These are phyloP conservation scores for Penicillium steckii DNA, from an alignment of 495 filamentous ascomycete species.

Conservation along the genomic window DNA sequence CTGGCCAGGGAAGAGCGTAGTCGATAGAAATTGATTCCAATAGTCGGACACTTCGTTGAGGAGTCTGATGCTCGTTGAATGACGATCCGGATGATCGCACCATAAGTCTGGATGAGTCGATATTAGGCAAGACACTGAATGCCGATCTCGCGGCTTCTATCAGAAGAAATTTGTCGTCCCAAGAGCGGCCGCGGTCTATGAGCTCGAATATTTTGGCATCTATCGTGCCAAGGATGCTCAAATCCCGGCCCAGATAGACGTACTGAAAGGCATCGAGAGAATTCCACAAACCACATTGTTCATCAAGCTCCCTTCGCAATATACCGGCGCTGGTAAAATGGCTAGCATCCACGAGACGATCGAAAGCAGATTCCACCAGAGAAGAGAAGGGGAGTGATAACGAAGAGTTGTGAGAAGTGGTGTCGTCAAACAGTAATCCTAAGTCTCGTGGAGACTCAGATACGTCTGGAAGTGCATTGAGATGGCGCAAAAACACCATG, in stretches of 20 bases:
- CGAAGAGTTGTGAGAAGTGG: conserved; percentile 39
- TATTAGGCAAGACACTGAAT: conserved; percentile 48
- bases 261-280: conserved; percentile 66
- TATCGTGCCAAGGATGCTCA: conserved; percentile 59
- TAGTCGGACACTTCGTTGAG: conserved; percentile 43
- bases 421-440: conserved; percentile 53
- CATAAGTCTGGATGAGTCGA: conserved; percentile 60
- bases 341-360: conserved; percentile 68
- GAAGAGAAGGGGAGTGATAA: conserved; percentile 71
- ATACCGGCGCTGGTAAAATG: conserved; percentile 65
- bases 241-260: conserved; percentile 73
- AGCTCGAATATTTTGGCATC: conserved; percentile 72
- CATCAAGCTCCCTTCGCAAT: conserved; percentile 64
- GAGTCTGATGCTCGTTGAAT: conserved; percentile 5
- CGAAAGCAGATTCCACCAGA: conserved; percentile 66
- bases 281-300: conserved; percentile 63
- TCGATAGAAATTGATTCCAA: conserved; percentile 57
- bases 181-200: conserved; percentile 66
- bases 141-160: conserved; percentile 75
- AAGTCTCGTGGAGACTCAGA: conserved; percentile 28
- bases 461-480: conserved; percentile 33
- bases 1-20: conserved; percentile 75
- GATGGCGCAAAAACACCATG: conserved; percentile 72
- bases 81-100: conserved; percentile 40
- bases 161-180: conserved; percentile 81